These are phyloP conservation scores for Asterophora lycoperdoides DNA, from an alignment of 768 basidiomycete species.

Conservation along the genomic window DNA sequence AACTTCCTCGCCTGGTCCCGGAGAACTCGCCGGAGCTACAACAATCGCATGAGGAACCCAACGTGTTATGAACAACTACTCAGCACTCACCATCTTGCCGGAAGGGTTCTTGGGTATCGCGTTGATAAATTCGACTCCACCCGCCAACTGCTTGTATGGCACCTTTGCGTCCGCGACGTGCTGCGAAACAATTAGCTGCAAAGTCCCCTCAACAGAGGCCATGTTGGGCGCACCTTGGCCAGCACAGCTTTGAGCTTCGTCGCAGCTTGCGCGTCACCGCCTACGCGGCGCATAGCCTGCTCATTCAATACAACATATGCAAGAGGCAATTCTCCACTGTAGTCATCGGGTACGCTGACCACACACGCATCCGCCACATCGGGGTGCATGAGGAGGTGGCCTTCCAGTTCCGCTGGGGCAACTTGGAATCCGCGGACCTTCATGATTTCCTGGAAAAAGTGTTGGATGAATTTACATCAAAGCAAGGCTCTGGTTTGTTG, in stretches of 20 bases:
- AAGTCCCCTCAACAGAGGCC: not conserved
- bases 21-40: conserved; percentile 46
- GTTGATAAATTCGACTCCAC: conserved; percentile 61
- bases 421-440: conserved; percentile 62
- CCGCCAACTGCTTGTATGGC: conserved; percentile 56
- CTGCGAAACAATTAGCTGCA: conserved; percentile 25
- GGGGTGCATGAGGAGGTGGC: conserved; percentile 55
- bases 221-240: conserved; percentile 45
- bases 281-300: conserved; percentile 33
- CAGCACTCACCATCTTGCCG: conserved; percentile 58
- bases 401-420: conserved; percentile 65
- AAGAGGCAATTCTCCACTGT: conserved; percentile 69
- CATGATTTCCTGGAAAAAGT: conserved; percentile 53
- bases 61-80: conserved; percentile 16
- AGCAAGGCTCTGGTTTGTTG: not conserved
- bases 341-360: conserved; percentile 67
- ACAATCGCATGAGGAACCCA: not conserved
- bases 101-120: conserved; percentile 66
- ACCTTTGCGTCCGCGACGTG: conserved; percentile 56
- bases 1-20: conserved; percentile 43
- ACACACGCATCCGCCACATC: conserved; percentile 62
- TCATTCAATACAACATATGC: conserved; percentile 60
- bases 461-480: not conserved
- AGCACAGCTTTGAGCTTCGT: conserved; percentile 42
- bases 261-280: conserved; percentile 28